A percentile compares a stretch with the other conserved stretches of the same genome.
Evolutionary conservation across 2,329 filamentous ascomycete species (phyloP).

Genomic region (Arachnomyces sp.): DNA sequence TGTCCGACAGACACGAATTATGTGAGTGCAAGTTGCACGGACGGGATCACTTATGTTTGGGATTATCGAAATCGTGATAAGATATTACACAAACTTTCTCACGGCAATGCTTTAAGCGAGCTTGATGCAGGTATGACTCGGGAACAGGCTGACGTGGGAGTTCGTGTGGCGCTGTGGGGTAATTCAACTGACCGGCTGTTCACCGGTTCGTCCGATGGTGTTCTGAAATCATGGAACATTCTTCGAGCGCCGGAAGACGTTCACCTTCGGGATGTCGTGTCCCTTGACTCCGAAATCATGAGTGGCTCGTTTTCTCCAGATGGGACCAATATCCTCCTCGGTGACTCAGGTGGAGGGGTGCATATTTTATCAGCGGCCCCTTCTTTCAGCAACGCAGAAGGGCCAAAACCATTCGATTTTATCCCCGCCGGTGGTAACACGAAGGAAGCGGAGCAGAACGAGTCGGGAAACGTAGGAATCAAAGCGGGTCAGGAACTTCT

Average conservation of each 20-base stretch:
- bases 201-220: constrained; percentile 55
- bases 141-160: constrained; percentile 51
- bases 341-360: constrained; percentile 50
- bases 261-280: constrained; percentile 44
- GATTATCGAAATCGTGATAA: constrained; percentile 43
- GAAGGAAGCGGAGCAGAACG: not conserved
- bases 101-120: constrained; percentile 45
- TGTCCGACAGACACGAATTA: constrained; percentile 40
- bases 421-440: constrained; percentile 14
- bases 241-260: constrained; percentile 44
- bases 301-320: constrained; percentile 52
- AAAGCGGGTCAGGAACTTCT: constrained; percentile 22
- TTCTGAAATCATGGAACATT: constrained; percentile 55
- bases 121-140: constrained; percentile 29
- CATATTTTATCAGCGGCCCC: constrained; percentile 41
- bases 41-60: constrained; percentile 55
- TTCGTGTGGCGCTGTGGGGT: constrained; percentile 53
- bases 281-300: constrained; percentile 48
- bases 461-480: constrained; percentile 16
- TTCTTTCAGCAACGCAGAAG: constrained; percentile 14
- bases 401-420: constrained; percentile 19
- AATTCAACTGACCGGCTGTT: constrained; percentile 45
- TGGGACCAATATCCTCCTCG: constrained; percentile 48
- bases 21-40: constrained; percentile 53
- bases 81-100: constrained; percentile 43